A percentile compares a stretch with the other conserved stretches of the same genome.
Evolutionary conservation across 2,329 filamentous ascomycete species (phyloP).

Genomic region (Colletotrichum cuscutae): DNA sequence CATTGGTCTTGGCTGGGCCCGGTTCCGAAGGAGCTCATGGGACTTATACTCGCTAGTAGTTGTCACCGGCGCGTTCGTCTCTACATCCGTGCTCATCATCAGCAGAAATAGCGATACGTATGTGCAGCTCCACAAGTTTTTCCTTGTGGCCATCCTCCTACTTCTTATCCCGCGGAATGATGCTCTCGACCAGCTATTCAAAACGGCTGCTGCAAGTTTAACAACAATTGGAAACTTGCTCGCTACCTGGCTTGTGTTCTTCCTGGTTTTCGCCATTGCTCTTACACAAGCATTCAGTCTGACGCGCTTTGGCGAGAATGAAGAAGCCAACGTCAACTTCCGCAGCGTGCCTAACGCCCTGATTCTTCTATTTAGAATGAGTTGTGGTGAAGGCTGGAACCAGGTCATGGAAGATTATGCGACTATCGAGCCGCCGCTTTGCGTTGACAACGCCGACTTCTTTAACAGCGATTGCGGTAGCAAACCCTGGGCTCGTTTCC

Average conservation of each 20-base stretch:
- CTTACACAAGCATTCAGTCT: slow-evolving; percentile 96
- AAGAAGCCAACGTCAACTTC: slow-evolving; percentile 87
- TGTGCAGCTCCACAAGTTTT: slow-evolving; percentile 89
- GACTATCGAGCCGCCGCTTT: slow-evolving; percentile 80
- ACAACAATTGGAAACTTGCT: slow-evolving; percentile 90
- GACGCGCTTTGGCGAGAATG: slow-evolving; percentile 82
- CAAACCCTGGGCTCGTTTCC: slow-evolving; percentile 82
- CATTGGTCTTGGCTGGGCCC: slow-evolving; percentile 88
- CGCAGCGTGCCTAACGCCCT: slow-evolving; percentile 93
- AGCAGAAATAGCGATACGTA: slow-evolving; percentile 68
- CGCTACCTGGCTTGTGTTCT: slow-evolving; percentile 97
- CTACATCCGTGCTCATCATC: slow-evolving; percentile 82
- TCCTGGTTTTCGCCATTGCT: slow-evolving; percentile 95
- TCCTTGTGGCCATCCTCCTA: slow-evolving; percentile 88
- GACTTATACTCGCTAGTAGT: slow-evolving; percentile 88
- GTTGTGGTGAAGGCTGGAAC: slow-evolving; percentile 97
- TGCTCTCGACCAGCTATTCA: slow-evolving; percentile 97
- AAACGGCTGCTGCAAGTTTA: slow-evolving; percentile 94
- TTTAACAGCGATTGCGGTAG: slow-evolving; percentile 94
- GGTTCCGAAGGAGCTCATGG: slow-evolving; percentile 94
- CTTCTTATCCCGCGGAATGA: slow-evolving; percentile 96
- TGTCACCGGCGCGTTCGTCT: slow-evolving; percentile 80
- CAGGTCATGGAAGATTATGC: slow-evolving; percentile 96
- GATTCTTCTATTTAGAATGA: slow-evolving; percentile 92
- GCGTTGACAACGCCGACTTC: slow-evolving; percentile 77